These are phyloP conservation scores for Setomelanomma holmii DNA, from an alignment of 2,329 filamentous ascomycete species.

Conservation along the genomic window DNA sequence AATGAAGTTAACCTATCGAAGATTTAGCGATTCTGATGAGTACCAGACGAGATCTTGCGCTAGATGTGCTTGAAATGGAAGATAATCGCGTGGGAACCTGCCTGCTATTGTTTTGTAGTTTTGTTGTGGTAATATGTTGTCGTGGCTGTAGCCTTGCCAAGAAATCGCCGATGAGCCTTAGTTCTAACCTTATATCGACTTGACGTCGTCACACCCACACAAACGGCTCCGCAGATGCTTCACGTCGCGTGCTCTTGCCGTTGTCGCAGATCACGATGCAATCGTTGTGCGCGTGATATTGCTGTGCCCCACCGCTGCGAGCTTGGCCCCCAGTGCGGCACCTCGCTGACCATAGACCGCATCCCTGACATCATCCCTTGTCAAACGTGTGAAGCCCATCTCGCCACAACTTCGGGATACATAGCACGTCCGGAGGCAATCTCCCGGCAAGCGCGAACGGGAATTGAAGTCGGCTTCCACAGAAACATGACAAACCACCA, in stretches of 20 bases:
- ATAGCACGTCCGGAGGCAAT: neutral
- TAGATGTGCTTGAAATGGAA: too few species aligned
- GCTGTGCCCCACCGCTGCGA: too few species aligned
- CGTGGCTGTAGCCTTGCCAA: neutral
- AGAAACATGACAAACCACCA: neutral
- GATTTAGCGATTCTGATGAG: too few species aligned
- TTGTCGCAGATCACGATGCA: neutral
- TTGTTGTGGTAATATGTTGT: too few species aligned
- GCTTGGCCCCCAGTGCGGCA: too few species aligned
- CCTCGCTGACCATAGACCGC: too few species aligned
- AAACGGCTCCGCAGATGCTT: neutral
- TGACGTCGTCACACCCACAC: neutral
- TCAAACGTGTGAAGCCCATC: neutral
- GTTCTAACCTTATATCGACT: constrained; percentile 3
- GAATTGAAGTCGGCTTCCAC: too few species aligned
- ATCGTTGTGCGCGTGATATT: neutral
- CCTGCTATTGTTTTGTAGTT: too few species aligned
- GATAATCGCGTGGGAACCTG: too few species aligned
- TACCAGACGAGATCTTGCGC: too few species aligned
- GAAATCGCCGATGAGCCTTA: neutral
- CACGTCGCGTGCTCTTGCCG: neutral
- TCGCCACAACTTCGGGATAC: neutral
- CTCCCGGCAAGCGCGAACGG: neutral
- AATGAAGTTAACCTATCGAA: too few species aligned
- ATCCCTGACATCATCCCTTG: too few species aligned